These are phyloP conservation scores for Penicillium tannophilum DNA, from an alignment of 495 filamentous ascomycete genomes.

Conservation along the genomic window DNA sequence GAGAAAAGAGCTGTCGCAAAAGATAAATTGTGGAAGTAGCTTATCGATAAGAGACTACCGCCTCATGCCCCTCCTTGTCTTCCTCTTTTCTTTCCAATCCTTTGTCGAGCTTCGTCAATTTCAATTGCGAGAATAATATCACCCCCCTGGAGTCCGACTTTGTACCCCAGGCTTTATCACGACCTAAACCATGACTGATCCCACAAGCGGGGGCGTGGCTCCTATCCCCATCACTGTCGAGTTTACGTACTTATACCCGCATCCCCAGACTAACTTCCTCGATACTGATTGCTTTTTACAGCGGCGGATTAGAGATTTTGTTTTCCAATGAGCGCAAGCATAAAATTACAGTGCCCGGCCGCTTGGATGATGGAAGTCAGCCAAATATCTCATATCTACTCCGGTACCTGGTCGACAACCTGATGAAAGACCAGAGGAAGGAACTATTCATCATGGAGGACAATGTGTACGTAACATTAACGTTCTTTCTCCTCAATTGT, in stretches of 20 bases:
- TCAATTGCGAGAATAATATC: background rate
- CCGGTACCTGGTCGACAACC: conserved; percentile 73
- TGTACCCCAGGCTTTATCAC: background rate
- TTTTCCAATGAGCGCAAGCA: conserved; percentile 82
- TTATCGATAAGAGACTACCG: conserved; percentile 50
- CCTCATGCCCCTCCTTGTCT: conserved; percentile 20
- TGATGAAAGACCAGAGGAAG: conserved; percentile 83
- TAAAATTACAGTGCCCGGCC: conserved; percentile 65
- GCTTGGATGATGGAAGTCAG: conserved; percentile 55
- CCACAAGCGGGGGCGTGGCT: conserved; percentile 12
- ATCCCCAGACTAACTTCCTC: background rate
- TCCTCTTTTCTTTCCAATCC: background rate
- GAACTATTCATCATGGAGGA: conserved; percentile 89
- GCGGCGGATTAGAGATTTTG: conserved; percentile 93
- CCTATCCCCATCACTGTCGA: conserved; percentile 64
- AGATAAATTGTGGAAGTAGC: conserved; percentile 27
- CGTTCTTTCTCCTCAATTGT: background rate
- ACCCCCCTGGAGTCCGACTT: background rate
- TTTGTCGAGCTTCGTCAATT: background rate
- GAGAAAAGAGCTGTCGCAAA: conserved; percentile 29
- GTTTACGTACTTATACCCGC: conserved; percentile 62
- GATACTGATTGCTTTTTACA: conserved; percentile 35
- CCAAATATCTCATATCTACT: conserved; percentile 78
- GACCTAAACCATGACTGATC: conserved; percentile 9
- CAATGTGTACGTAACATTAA: conserved; percentile 69